These are phyloP conservation scores for Ophiocordyceps camponoti-saundersi DNA, from an alignment of 2,329 filamentous ascomycete species.

Conservation along the genomic window DNA sequence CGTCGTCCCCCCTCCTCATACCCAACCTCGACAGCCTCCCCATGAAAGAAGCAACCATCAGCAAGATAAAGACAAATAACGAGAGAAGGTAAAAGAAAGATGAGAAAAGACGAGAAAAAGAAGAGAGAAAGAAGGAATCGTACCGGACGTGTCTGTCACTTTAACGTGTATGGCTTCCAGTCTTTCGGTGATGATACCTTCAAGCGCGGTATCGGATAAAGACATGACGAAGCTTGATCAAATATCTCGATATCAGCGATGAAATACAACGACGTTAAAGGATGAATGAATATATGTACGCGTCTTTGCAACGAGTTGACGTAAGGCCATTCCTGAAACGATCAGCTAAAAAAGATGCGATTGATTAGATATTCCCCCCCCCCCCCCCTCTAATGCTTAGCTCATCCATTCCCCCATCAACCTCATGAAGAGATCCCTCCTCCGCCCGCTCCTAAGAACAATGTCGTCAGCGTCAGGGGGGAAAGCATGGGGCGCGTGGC, in stretches of 20 bases:
- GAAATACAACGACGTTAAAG: no score
- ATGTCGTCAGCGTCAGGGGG: slow-evolving; percentile 6
- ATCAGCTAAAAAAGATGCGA: slow-evolving; percentile 10
- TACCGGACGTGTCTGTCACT: slow-evolving; percentile 87
- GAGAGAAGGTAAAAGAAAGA: no score
- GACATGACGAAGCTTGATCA: no score
- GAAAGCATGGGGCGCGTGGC: slow-evolving; percentile 21
- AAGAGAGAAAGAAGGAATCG: slow-evolving; percentile 4
- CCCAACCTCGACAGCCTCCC: background rate
- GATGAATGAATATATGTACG: no score
- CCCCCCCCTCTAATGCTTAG: no score
- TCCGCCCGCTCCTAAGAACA: no score
- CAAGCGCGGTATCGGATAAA: slow-evolving; percentile 46
- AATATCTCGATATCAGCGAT: no score
- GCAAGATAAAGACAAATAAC: background rate
- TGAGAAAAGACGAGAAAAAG: background rate
- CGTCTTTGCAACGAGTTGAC: no score
- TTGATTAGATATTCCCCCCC: slow-evolving; percentile 24
- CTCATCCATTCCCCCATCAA: background rate
- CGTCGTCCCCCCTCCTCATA: no score
- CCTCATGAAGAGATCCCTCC: no score
- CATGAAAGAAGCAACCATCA: background rate
- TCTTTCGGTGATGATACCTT: slow-evolving; percentile 48
- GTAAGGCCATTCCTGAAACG: no score
- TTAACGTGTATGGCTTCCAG: slow-evolving; percentile 66